Percentiles rank a stretch among this genome's conserved stretches.
Evolutionary conservation across 148 eudicot species (phyloP).

Genomic region (Polygonum maritimum): DNA sequence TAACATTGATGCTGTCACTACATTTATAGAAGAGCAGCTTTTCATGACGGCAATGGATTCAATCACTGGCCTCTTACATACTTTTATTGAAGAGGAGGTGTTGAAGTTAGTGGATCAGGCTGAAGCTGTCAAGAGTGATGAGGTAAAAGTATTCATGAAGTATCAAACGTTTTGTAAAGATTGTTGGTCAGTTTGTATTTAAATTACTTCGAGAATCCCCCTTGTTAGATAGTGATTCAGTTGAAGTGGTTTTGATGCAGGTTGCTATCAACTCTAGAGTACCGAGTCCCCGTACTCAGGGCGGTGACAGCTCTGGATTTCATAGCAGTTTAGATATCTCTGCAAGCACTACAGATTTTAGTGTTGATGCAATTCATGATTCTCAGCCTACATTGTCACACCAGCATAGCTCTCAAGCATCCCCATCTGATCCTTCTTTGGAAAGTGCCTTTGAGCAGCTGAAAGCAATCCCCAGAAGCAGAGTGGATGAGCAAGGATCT

Average conservation of each 20-base stretch:
- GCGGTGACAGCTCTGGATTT: constrained; percentile 10
- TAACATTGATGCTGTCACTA: constrained; percentile 31
- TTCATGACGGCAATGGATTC: constrained; percentile 41
- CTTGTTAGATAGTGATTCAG: not conserved
- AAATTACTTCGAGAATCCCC: not conserved
- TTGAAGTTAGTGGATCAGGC: constrained; percentile 20
- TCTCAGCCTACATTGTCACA: constrained; percentile 12
- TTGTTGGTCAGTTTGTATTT: not conserved
- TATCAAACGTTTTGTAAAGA: not conserved
- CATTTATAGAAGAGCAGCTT: constrained; percentile 47
- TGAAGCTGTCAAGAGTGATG: constrained; percentile 19
- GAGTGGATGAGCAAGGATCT: constrained; percentile 16
- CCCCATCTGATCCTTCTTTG: constrained; percentile 21
- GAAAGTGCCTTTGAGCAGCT: constrained; percentile 44
- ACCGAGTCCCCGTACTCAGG: constrained; percentile 14
- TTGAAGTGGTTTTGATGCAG: constrained; percentile 20
- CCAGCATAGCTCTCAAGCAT: constrained; percentile 14
- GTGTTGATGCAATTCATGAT: constrained; percentile 14
- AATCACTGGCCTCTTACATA: constrained; percentile 28
- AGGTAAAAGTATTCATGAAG: constrained; percentile 32
- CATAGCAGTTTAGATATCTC: constrained; percentile 10
- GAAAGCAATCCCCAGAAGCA: constrained; percentile 22
- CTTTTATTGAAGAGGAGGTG: constrained; percentile 47
- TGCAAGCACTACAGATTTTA: not conserved
- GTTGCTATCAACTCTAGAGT: constrained; percentile 23